Evolutionary conservation across 495 filamentous ascomycete genomes (phyloP), one percentile per base, ranked within the genome.

Genomic region (Podospora tetraspora): DNA sequence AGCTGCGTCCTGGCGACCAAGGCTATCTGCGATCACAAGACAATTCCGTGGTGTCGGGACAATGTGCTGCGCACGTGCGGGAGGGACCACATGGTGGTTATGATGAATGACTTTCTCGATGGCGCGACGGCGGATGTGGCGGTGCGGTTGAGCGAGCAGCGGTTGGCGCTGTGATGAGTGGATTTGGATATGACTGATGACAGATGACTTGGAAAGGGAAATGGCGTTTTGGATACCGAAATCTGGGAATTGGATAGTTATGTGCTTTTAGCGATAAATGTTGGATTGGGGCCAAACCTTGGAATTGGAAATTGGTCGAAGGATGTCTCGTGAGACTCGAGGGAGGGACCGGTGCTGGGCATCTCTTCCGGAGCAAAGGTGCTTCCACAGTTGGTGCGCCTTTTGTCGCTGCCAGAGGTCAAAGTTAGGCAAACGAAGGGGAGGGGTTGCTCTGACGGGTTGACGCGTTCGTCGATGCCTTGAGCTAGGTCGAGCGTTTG

Each of bases 81-180:
- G 22, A 73, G 69, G 22, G 79, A 82, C 24, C 67, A 78, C 58
- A 71, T 81, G 7, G 79, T 85, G 11, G 82, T 84, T 11, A 66
- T 83, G 29, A 83, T 85, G 84, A 86, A 87, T 74, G 84, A 86
- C 67, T 86, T 84, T 63, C 77, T 87, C 61, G 84, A 86, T 70
- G 84, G 84, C 6, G 83, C 75, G 34, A 87, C 84, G 21, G 79
- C 79, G 7, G 82, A 86, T 77, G 79, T 83, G 7, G 79, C 77
- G 1, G 73, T 84, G 67, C 74, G 78, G 67, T 71, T 84, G 73
- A 81, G 79, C 67, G 69, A 69, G 69, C 72, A 78, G 71, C 76
- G 84, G 71, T 61, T 85, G 68, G 73, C 43, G 43, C 2, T 52
- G 43, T 52, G 43, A 52, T n/a, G 43, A n/a, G 16, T 0, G 43